Conservation (phyloP, 2,329 filamentous ascomycete species). For the Fusarium sacchari region DNA sequence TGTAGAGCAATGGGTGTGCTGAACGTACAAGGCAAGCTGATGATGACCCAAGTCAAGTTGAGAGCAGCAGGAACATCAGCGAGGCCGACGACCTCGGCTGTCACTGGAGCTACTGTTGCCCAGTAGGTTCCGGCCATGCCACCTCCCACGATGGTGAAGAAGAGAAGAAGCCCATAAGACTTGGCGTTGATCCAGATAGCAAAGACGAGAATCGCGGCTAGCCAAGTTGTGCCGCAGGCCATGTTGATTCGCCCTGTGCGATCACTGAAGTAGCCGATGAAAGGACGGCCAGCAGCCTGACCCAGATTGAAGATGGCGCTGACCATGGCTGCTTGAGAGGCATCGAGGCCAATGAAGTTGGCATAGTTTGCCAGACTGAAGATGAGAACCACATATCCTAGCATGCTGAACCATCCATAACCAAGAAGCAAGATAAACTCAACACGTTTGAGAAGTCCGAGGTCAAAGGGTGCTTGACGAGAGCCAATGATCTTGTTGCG, state of each 20-base stretch:
- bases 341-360: slow-evolving; percentile 70
- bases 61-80: slow-evolving; percentile 73
- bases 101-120: slow-evolving; percentile 74
- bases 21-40: slow-evolving; percentile 77
- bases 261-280: slow-evolving; percentile 79
- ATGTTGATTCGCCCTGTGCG: slow-evolving; percentile 77
- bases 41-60: slow-evolving; percentile 76
- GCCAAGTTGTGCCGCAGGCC: slow-evolving; percentile 70
- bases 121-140: slow-evolving; percentile 77
- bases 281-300: slow-evolving; percentile 74
- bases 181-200: slow-evolving; percentile 78
- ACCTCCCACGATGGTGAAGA: slow-evolving; percentile 78
- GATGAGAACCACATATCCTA: slow-evolving; percentile 80
- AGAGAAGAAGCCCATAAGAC: slow-evolving; percentile 71
- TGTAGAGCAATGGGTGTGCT: slow-evolving; percentile 71
- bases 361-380: slow-evolving; percentile 82
- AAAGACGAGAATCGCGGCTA: slow-evolving; percentile 72
- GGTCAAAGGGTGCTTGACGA: slow-evolving; percentile 74
- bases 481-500: slow-evolving; percentile 76
- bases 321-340: slow-evolving; percentile 74
- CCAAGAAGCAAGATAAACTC: slow-evolving; percentile 73
- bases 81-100: slow-evolving; percentile 78
- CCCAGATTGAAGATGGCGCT: slow-evolving; percentile 78
- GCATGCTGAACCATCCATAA: slow-evolving; percentile 77
- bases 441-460: slow-evolving; percentile 65